These are phyloP conservation scores for Metschnikowia colocasiae DNA, from an alignment of 805 yeast species.

Conservation along the genomic window DNA sequence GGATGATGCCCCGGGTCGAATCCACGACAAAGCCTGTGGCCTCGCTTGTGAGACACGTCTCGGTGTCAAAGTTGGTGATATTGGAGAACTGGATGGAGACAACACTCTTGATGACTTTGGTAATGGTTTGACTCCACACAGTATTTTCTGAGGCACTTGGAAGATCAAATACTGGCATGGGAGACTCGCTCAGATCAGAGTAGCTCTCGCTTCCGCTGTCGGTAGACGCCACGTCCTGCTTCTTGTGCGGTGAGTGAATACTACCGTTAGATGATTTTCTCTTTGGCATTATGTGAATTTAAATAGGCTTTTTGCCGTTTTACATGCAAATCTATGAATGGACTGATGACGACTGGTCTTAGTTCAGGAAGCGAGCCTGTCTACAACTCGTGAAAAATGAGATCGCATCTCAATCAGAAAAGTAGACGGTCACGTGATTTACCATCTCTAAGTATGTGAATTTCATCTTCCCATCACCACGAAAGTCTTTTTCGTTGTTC, in stretches of 20 bases:
- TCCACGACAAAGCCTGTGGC: conserved; percentile 98
- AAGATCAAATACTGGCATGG: conserved; percentile 13
- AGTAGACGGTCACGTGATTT: neutral
- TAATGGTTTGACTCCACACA: conserved; percentile 76
- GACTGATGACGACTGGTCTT: neutral
- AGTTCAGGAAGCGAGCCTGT: neutral
- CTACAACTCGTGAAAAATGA: neutral
- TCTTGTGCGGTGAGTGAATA: conserved; percentile 12
- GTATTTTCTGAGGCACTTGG: conserved; percentile 18
- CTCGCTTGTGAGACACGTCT: conserved; percentile 72
- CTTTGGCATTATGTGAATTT: conserved; percentile 6
- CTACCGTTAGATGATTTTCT: conserved; percentile 15
- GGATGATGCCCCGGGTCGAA: conserved; percentile 70
- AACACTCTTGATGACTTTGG: conserved; percentile 76
- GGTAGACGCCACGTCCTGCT: conserved; percentile 7
- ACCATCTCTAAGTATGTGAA: neutral
- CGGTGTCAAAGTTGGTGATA: conserved; percentile 84
- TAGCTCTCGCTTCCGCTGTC: conserved; percentile 15
- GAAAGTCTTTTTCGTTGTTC: too few relatives aligned
- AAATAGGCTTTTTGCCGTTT: neutral
- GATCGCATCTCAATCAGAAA: conserved; percentile 2
- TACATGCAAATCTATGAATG: neutral
- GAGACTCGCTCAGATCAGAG: conserved; percentile 7
- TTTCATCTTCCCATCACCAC: too few relatives aligned
- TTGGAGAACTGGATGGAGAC: conserved; percentile 88